A percentile compares a stretch with the other conserved stretches of the same genome.
These are phyloP conservation scores for Yarrowia divulgata DNA, from an alignment of 805 yeast genomes.

Conservation along the genomic window DNA sequence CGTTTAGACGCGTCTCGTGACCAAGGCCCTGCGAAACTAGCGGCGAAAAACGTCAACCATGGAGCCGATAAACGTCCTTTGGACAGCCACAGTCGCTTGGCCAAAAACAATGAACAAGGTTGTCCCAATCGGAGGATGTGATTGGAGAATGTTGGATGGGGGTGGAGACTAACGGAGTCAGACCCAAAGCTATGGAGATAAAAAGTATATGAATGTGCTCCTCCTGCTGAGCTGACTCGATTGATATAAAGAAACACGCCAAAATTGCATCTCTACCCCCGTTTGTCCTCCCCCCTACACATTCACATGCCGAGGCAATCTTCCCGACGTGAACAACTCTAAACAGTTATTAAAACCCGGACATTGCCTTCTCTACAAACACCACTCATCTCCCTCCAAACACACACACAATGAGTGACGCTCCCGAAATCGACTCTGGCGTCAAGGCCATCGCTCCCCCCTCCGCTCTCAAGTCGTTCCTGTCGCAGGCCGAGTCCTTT, in stretches of 20 bases:
- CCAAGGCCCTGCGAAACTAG: neutral
- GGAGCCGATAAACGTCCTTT: neutral
- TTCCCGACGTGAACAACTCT: constrained; percentile 9
- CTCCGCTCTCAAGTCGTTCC: constrained; percentile 38
- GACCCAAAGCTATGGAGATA: neutral
- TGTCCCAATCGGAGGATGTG: constrained; percentile 15
- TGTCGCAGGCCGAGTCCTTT: constrained; percentile 77
- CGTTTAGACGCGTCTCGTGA: neutral
- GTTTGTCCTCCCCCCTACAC: neutral
- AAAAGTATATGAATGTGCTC: no score
- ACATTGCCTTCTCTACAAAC: constrained; percentile 11
- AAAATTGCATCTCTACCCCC: neutral
- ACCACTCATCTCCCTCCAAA: neutral
- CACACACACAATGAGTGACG: constrained; percentile 33
- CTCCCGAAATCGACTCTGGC: constrained; percentile 38
- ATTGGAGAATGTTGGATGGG: neutral
- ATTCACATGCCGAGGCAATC: constrained; percentile 38
- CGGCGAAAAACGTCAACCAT: no score
- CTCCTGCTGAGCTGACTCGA: neutral
- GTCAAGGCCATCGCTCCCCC: constrained; percentile 37
- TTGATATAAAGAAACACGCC: neutral
- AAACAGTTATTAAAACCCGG: constrained; percentile 9
- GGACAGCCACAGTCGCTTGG: neutral
- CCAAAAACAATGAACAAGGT: constrained; percentile 12
- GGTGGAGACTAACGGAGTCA: neutral